phyloP scores from a whole-genome alignment of 2,329 filamentous ascomycete species.

The Acrocalymma vagum region DNA sequence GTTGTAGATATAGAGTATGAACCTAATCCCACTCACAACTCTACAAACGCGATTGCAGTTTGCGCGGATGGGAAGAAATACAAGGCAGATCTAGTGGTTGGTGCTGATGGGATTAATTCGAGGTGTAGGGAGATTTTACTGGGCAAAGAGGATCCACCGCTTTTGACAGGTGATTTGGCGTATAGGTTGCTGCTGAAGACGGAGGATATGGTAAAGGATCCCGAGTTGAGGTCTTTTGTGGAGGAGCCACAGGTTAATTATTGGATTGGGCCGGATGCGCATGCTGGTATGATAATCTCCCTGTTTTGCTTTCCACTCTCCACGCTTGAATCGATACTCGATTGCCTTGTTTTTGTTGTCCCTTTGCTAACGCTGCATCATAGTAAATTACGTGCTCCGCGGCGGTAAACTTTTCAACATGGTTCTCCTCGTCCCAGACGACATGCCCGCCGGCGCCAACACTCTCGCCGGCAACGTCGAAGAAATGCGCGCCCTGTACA shows the following conservation, averaged over 20 bases:
- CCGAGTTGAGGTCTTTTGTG: slow-evolving; percentile 55
- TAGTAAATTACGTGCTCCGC: slow-evolving; percentile 61
- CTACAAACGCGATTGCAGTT: slow-evolving; percentile 51
- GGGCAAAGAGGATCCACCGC: slow-evolving; percentile 55
- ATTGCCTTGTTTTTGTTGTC: background rate
- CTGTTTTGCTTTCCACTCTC: no score
- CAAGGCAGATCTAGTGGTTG: slow-evolving; percentile 56
- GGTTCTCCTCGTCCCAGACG: slow-evolving; percentile 60
- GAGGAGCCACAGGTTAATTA: slow-evolving; percentile 61
- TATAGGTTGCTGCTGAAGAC: slow-evolving; percentile 59
- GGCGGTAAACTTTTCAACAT: slow-evolving; percentile 60
- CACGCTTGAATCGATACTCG: background rate
- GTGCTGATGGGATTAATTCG: slow-evolving; percentile 59
- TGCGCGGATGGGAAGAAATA: slow-evolving; percentile 48
- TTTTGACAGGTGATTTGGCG: slow-evolving; percentile 60
- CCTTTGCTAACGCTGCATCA: slow-evolving; percentile 4
- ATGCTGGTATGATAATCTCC: slow-evolving; percentile 54
- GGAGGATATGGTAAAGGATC: slow-evolving; percentile 56
- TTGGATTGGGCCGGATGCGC: slow-evolving; percentile 62
- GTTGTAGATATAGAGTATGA: slow-evolving; percentile 53
- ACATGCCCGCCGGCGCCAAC: slow-evolving; percentile 55
- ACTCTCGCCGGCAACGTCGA: slow-evolving; percentile 61
- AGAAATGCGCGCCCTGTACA: slow-evolving; percentile 63
- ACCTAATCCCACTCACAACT: slow-evolving; percentile 20
- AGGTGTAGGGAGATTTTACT: slow-evolving; percentile 56